Evolutionary conservation across 164 flowering plant species (phyloP).

Genomic region (Dillenia suffruticosa): DNA sequence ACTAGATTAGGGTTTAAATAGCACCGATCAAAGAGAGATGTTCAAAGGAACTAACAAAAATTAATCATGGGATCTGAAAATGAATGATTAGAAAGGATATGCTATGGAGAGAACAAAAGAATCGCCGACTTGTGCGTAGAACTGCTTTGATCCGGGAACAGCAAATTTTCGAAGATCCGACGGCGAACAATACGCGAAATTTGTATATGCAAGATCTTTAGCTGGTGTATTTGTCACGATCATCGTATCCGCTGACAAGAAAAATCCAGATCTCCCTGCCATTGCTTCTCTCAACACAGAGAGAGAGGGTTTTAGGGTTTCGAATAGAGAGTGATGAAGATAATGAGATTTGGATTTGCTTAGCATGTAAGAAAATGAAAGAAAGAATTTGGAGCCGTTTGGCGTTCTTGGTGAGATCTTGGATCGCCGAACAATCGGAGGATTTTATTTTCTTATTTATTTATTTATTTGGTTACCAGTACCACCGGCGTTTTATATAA

Average conservation of each 20-base stretch:
- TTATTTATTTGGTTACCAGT: no score
- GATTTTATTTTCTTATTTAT: no score
- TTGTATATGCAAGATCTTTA: constrained; percentile 58
- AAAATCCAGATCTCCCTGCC: constrained; percentile 34
- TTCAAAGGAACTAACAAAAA: background rate
- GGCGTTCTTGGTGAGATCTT: no score
- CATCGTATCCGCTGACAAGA: constrained; percentile 21
- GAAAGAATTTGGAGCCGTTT: no score
- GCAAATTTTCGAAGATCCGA: constrained; percentile 51
- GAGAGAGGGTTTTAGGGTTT: background rate
- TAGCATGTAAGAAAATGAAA: no score
- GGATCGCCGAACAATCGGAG: no score
- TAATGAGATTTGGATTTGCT: no score
- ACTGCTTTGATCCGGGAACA: constrained; percentile 47
- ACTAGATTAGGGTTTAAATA: background rate
- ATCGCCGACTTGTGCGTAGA: constrained; percentile 52
- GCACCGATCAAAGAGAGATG: background rate
- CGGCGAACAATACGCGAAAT: constrained; percentile 54
- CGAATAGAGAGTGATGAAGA: background rate
- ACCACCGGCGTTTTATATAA: no score
- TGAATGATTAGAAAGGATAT: constrained; percentile 59
- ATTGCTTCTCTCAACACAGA: constrained; percentile 4
- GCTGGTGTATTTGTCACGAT: constrained; percentile 67
- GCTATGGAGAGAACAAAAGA: constrained; percentile 56
- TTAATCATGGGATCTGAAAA: background rate